A percentile compares a stretch with the other conserved stretches of the same genome.
Evolutionary conservation across 129 eudicot genomes (phyloP).

Genomic region (Heracleum sosnowskyi): DNA sequence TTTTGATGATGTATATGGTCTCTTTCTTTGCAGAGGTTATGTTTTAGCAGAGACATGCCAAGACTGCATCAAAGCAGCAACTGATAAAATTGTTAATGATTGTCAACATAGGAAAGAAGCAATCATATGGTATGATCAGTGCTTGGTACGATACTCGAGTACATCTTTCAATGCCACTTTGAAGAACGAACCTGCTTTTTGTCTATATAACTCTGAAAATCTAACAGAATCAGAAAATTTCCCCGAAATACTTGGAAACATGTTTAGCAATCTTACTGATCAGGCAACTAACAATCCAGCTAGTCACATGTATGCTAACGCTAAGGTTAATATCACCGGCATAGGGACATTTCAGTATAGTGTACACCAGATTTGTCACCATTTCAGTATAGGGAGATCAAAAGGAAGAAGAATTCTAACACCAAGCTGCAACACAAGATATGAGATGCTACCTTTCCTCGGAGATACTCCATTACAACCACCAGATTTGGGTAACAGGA

Average conservation of each 20-base stretch:
- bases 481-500: neutral
- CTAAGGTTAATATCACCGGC: neutral
- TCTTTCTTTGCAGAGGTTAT: slow-evolving; percentile 41
- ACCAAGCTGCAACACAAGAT: slow-evolving; percentile 1
- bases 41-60: slow-evolving; percentile 16
- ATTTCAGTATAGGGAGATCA: neutral
- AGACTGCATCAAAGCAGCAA: slow-evolving; percentile 13
- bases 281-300: neutral
- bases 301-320: neutral
- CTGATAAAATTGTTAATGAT: neutral
- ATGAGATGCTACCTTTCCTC: neutral
- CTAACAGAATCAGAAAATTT: neutral
- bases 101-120: slow-evolving; percentile 8
- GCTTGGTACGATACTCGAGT: slow-evolving; percentile 23
- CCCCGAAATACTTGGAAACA: neutral
- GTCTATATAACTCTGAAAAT: neutral
- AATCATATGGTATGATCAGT: slow-evolving; percentile 17
- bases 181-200: neutral
- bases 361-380: slow-evolving; percentile 11
- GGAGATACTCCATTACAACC: neutral
- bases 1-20: slow-evolving; percentile 21
- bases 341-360: neutral
- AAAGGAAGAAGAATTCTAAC: slow-evolving; percentile 1
- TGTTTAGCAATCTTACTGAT: neutral
- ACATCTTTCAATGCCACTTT: slow-evolving; percentile 2